Conservation (phyloP, 805 yeast genomes). For the Komagataella pastoris region DNA sequence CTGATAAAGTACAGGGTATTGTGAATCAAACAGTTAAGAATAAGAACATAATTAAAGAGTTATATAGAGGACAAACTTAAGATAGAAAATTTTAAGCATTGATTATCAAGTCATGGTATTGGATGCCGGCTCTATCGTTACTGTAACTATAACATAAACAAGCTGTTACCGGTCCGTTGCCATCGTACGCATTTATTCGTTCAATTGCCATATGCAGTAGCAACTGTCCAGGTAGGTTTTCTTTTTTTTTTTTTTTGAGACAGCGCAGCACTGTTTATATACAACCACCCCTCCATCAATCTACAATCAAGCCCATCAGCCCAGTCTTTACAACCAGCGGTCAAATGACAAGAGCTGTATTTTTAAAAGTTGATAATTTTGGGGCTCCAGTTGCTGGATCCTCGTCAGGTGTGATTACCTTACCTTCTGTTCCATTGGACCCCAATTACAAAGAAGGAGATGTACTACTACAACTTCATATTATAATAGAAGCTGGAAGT, state of each 20-base stretch:
- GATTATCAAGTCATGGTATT: neutral
- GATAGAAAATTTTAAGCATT: no score
- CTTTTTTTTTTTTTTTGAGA: neutral
- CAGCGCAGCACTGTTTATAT: neutral
- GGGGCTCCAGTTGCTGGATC: neutral
- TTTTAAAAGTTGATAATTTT: neutral
- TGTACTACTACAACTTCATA: conserved; percentile 33
- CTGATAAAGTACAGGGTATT: conserved; percentile 54
- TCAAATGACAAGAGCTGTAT: neutral
- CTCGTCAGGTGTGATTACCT: conserved; percentile 29
- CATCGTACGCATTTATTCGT: no score
- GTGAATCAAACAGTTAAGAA: conserved; percentile 37
- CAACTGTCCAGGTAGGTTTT: neutral
- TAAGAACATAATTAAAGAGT: conserved; percentile 36
- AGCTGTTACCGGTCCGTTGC: no score
- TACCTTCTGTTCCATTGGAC: conserved; percentile 31
- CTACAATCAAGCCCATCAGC: neutral
- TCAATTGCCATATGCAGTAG: neutral
- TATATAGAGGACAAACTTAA: conserved; percentile 34
- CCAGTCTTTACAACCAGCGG: neutral
- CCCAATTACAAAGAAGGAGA: conserved; percentile 17
- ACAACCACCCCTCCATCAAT: neutral
- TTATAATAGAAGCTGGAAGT: conserved; percentile 66
- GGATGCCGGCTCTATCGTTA: neutral
- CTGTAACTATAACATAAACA: no score